Conservation (phyloP, 2,329 filamentous ascomycete genomes). For the Exophiala bonariae region DNA sequence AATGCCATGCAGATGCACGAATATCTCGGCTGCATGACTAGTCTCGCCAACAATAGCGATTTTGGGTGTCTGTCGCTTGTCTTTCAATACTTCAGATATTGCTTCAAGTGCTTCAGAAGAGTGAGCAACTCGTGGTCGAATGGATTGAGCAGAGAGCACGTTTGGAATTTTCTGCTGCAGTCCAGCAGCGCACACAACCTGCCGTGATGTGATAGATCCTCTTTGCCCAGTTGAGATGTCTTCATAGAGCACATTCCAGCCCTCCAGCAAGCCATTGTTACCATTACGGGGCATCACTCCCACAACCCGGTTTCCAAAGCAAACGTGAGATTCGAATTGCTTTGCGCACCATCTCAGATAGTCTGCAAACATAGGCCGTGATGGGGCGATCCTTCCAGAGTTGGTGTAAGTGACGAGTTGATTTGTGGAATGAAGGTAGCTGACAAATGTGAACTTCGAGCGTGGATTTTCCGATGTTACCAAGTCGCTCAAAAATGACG, state of each 20-base stretch:
- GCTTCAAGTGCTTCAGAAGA: constrained; percentile 13
- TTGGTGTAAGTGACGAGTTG: constrained; percentile 21
- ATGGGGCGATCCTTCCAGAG: constrained; percentile 14
- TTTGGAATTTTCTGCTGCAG: constrained; percentile 14
- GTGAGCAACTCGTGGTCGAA: constrained; percentile 14
- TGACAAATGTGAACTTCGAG: constrained; percentile 26
- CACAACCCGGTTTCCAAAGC: constrained; percentile 10
- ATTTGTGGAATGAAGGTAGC: constrained; percentile 23
- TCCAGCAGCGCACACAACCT: constrained; percentile 18
- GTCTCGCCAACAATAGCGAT: constrained; percentile 24
- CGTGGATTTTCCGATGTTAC: constrained; percentile 26
- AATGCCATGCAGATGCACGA: constrained; percentile 18
- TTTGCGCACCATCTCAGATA: constrained; percentile 25
- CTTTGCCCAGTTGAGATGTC: constrained; percentile 16
- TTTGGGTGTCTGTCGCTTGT: background rate
- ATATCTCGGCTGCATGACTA: constrained; percentile 21
- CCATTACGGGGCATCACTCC: constrained; percentile 12
- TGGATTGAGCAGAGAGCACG: constrained; percentile 3
- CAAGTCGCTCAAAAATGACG: constrained; percentile 25
- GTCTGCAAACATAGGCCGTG: constrained; percentile 18
- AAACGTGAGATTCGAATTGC: constrained; percentile 11
- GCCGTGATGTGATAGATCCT: constrained; percentile 11
- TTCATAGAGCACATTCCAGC: constrained; percentile 16
- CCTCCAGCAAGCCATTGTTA: constrained; percentile 4
- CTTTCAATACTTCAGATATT: constrained; percentile 6